phyloP scores from a whole-genome alignment of 2,329 filamentous ascomycete species.

The Periglandula ipomoeae region DNA sequence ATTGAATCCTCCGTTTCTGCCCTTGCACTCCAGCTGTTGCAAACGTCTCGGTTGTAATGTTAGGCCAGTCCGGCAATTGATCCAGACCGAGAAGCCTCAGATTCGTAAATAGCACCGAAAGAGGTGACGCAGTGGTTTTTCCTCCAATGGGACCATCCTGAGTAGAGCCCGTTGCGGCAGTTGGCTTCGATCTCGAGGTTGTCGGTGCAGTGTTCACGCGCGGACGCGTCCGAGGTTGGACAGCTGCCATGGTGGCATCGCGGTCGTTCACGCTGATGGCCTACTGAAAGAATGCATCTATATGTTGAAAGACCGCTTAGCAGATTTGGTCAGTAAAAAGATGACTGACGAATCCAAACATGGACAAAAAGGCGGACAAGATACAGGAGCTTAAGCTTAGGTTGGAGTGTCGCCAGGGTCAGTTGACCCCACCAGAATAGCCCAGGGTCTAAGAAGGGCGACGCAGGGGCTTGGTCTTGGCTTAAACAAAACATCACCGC shows the following conservation, averaged over 20 bases:
- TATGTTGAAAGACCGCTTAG: background rate
- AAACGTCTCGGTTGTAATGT: constrained; percentile 62
- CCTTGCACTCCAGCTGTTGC: constrained; percentile 57
- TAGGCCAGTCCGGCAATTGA: constrained; percentile 67
- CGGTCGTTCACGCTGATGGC: background rate
- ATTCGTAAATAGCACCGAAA: constrained; percentile 63
- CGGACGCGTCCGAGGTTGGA: constrained; percentile 9
- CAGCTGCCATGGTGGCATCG: constrained; percentile 10
- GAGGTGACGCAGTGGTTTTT: constrained; percentile 10
- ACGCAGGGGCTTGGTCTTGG: too few species aligned
- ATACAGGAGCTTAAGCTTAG: background rate
- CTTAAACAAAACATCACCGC: too few species aligned
- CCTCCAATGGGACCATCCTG: background rate
- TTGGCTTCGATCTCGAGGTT: background rate
- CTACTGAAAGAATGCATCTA: background rate
- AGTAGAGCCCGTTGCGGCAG: background rate
- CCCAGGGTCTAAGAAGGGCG: background rate
- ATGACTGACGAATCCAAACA: background rate
- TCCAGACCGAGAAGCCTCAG: constrained; percentile 77
- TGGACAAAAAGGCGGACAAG: background rate
- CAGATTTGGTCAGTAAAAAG: background rate
- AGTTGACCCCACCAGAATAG: background rate
- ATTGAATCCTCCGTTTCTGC: constrained; percentile 73
- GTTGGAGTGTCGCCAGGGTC: background rate
- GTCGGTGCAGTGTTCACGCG: constrained; percentile 1